Percentiles rank a stretch among this genome's conserved stretches.
These are phyloP conservation scores for Boletus sp. DNA, from an alignment of 768 basidiomycete species.

Conservation along the genomic window DNA sequence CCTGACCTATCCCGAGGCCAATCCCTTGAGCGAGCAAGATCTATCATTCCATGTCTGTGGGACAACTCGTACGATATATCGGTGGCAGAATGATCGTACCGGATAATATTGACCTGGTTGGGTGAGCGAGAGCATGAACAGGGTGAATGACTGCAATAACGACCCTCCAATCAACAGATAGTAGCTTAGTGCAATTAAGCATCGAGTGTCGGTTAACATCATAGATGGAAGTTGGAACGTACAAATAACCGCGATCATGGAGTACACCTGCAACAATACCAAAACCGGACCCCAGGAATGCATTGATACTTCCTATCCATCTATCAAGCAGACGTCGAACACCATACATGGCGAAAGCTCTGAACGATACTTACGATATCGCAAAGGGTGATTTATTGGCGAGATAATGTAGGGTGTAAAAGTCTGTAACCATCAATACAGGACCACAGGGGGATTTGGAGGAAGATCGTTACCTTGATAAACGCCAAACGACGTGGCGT, in stretches of 20 bases:
- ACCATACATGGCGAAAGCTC: not conserved
- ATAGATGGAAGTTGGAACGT: not conserved
- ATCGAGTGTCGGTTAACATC: not conserved
- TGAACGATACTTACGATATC: slow-evolving; percentile 33
- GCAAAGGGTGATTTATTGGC: slow-evolving; percentile 32
- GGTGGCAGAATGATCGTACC: slow-evolving; percentile 23
- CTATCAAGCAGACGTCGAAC: slow-evolving; percentile 13
- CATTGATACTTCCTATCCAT: slow-evolving; percentile 49
- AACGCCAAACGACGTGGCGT: slow-evolving; percentile 38
- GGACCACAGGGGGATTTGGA: not conserved
- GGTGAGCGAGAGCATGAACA: slow-evolving; percentile 10
- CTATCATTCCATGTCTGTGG: slow-evolving; percentile 19
- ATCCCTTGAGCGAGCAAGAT: slow-evolving; percentile 52
- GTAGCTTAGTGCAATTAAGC: slow-evolving; percentile 31
- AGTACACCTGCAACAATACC: slow-evolving; percentile 44
- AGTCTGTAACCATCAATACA: slow-evolving; percentile 29
- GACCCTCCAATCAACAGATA: slow-evolving; percentile 45
- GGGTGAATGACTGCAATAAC: slow-evolving; percentile 39
- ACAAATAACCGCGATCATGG: slow-evolving; percentile 54
- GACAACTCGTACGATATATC: not conserved
- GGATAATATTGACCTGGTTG: slow-evolving; percentile 43
- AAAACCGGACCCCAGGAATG: slow-evolving; percentile 38
- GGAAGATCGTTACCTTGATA: slow-evolving; percentile 34
- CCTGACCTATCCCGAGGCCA: slow-evolving; percentile 44
- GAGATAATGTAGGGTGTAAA: slow-evolving; percentile 37